Evolutionary conservation across 768 basidiomycete species (phyloP).

Genomic region (Termitomyces bulborhizus): DNA sequence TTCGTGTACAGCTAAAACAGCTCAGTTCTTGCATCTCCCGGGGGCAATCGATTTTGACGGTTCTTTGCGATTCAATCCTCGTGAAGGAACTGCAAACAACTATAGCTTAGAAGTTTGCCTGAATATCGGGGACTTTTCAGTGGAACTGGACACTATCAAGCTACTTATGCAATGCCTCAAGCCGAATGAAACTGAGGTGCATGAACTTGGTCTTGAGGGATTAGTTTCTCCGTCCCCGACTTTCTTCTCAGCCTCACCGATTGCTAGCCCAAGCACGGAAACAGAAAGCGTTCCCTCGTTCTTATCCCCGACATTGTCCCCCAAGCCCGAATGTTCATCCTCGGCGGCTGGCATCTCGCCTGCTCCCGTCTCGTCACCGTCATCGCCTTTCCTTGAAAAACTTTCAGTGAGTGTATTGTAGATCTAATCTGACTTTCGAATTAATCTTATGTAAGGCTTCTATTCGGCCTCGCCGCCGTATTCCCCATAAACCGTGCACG

Average conservation of each 20-base stretch:
- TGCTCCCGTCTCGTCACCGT: slow-evolving; percentile 13
- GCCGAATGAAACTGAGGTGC: neutral
- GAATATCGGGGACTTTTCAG: slow-evolving; percentile 37
- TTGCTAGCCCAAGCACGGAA: slow-evolving; percentile 5
- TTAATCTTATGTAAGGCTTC: slow-evolving; percentile 30
- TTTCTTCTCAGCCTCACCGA: neutral
- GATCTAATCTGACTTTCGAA: slow-evolving; percentile 14
- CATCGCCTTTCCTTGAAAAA: slow-evolving; percentile 18
- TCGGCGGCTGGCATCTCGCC: slow-evolving; percentile 12
- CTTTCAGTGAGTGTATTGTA: slow-evolving; percentile 17
- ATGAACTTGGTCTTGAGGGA: neutral
- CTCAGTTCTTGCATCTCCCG: slow-evolving; percentile 41
- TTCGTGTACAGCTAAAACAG: slow-evolving; percentile 14
- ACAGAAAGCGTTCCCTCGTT: neutral
- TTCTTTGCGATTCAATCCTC: slow-evolving; percentile 55
- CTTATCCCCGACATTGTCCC: slow-evolving; percentile 6
- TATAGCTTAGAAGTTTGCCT: slow-evolving; percentile 45
- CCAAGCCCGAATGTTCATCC: neutral
- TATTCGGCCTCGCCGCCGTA: slow-evolving; percentile 37
- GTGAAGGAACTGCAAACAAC: slow-evolving; percentile 44
- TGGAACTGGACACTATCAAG: slow-evolving; percentile 41
- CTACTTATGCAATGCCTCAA: slow-evolving; percentile 21
- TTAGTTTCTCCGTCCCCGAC: neutral
- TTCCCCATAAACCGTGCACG: slow-evolving; percentile 26
- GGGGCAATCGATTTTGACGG: slow-evolving; percentile 36